A percentile compares a stretch with the other conserved stretches of the same genome.
Conservation (phyloP, 768 basidiomycete species). For the Cystobasidiopsis lactophilus region DNA sequence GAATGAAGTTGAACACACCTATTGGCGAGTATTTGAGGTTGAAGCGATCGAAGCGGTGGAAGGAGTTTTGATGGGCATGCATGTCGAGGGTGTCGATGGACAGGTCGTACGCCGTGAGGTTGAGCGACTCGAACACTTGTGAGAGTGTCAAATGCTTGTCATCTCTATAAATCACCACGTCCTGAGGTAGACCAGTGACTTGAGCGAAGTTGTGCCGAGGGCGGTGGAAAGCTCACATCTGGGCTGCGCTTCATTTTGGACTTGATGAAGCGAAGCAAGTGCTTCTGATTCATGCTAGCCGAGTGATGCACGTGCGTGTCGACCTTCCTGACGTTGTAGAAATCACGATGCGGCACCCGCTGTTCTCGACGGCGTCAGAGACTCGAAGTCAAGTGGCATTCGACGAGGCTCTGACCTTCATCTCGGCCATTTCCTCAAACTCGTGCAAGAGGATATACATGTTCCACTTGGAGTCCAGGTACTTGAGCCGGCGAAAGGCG, state of each 20-base stretch:
- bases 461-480: constrained; percentile 75
- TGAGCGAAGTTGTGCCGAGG: neutral
- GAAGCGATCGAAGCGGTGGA: constrained; percentile 79
- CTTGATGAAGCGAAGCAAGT: constrained; percentile 92
- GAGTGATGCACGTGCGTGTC: constrained; percentile 98
- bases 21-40: constrained; percentile 54
- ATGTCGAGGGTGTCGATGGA: constrained; percentile 98
- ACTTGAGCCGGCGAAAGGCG: constrained; percentile 74
- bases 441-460: constrained; percentile 85
- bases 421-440: constrained; percentile 76
- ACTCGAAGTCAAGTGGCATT: neutral
- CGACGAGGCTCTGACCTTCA: constrained; percentile 92
- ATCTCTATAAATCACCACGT: constrained; percentile 88
- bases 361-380: constrained; percentile 22
- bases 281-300: constrained; percentile 99
- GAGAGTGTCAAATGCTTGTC: constrained; percentile 64
- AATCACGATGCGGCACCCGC: constrained; percentile 76
- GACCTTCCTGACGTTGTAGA: constrained; percentile 93
- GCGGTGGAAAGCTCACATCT: constrained; percentile 31
- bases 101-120: constrained; percentile 86
- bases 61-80: constrained; percentile 95
- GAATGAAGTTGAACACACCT: neutral
- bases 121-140: constrained; percentile 89
- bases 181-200: constrained; percentile 30
- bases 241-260: constrained; percentile 85